These are phyloP conservation scores for Raphanus sativus DNA, from an alignment of 345 rosid species.

Conservation along the genomic window DNA sequence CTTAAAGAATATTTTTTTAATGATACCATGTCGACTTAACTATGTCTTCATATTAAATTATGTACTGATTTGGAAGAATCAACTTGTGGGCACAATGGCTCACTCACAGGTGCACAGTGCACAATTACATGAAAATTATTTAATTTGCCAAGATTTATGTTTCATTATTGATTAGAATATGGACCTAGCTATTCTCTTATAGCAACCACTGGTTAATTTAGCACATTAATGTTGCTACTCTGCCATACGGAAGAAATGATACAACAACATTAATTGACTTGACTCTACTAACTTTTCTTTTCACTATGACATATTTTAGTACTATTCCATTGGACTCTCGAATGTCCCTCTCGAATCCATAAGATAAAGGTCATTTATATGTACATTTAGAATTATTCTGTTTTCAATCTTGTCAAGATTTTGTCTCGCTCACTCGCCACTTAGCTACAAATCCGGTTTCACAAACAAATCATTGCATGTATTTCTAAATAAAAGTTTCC, in stretches of 20 bases:
- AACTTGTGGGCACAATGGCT: background rate
- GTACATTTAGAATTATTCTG: background rate
- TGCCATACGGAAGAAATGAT: slow-evolving; percentile 24
- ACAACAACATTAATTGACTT: slow-evolving; percentile 14
- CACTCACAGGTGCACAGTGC: slow-evolving; percentile 1
- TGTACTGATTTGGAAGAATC: slow-evolving; percentile 1
- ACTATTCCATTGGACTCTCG: background rate
- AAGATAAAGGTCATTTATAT: background rate
- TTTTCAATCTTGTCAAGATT: background rate
- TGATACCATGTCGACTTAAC: background rate
- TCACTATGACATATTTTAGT: slow-evolving; percentile 1
- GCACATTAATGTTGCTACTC: slow-evolving; percentile 24
- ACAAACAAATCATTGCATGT: slow-evolving; percentile 3
- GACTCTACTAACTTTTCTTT: background rate
- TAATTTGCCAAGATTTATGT: background rate
- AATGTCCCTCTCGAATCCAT: background rate
- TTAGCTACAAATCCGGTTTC: background rate
- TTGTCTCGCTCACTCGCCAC: background rate
- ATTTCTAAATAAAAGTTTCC: background rate
- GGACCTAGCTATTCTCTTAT: slow-evolving; percentile 3
- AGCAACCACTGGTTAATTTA: background rate
- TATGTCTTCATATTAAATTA: background rate
- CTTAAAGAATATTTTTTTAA: background rate
- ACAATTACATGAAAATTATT: slow-evolving; percentile 33
- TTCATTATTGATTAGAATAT: slow-evolving; percentile 1